Evolutionary conservation across 2,329 filamentous ascomycete species (phyloP), one percentile per base, ranked within the genome.

Genomic region (Aspergillus sp.): DNA sequence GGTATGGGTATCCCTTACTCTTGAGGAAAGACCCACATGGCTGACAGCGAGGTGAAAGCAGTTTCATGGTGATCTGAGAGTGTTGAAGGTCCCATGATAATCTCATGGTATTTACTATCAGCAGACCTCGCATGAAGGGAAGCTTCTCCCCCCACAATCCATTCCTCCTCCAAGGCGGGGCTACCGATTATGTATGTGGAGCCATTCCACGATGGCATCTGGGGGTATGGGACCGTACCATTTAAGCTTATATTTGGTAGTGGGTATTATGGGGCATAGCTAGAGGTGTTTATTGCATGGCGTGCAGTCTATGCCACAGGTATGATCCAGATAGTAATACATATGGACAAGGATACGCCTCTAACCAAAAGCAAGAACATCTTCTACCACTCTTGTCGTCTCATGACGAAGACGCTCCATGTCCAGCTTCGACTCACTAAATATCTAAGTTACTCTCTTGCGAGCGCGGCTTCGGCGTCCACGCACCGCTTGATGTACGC

Each of bases 371-470:
- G 60, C 58, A 51, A 75, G 55, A 11, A 75, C 70, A 64, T 71
- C 70, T 36, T 76, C 69, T 5, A 75, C 73, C 74, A 76, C 75
- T 50, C 59, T 63, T 10, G 66, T 25, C 23, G 23, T 25, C 23
- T 25, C 23, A 25, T 25, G 23, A 25, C 6, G 6, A 2, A 25
- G 23, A 25, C 6, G 23, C 23, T 25, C 23, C 23, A 25, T 25
- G 23, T 25, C 23, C 23, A 25, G 23, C 23, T 25, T 7, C 23
- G 6, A 25, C 23, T 7, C 23, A 7, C 6, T 1, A 25, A 6
- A 25, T 25, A 1, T 25, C 23, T 2, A 6, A 25, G 23, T 25
- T 25, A 25, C 23, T 25, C 23, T 25, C 23, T 25, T 25, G 23
- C 23, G 23, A 25, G 23, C 6, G 23, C 6, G 23, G 23, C 23